Evolutionary conservation across 2,329 filamentous ascomycete species (phyloP), one percentile per base, ranked within the genome.

Genomic region (Tolypocladium guangdongense): DNA sequence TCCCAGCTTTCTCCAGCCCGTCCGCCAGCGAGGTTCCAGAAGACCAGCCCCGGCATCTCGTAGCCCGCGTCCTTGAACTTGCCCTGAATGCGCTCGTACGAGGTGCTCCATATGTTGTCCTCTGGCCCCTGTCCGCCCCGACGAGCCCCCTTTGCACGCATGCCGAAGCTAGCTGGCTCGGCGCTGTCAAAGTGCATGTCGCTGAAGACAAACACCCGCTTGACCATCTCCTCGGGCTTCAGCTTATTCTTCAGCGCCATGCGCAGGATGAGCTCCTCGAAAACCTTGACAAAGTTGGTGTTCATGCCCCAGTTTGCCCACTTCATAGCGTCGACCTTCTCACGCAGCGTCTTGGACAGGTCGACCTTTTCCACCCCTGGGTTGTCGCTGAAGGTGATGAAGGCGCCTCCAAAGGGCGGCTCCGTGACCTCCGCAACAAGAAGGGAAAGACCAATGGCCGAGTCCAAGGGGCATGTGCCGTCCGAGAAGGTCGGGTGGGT

Each of bases 121-220:
- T 33, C 24, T 22, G 46, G 4, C 18, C 14, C 27, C 12, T 8
- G 10, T 18, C 4, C 49, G 36, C 32, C 18, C 18, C 33, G 14
- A 16, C 12, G 33, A 16, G 33, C 5, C 11, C 12, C 12, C 33
- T 35, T n/a, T n/a, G n/a, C n/a, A n/a, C n/a, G 12, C 11, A 12
- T 11, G 11, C 12, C 8, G 32, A 11, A 11, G 10, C 32, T 35
- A 1, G 2, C 11, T 2, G 33, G 11, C 14, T 50, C 36, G 56
- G 52, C 1, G 73, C 73, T 0, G 56, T 83, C 64, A 60, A 84
- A 83, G 46, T 83, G 78, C 80, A 83, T 83, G 61, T 82, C 80
- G 46, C 70, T 76, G 59, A 83, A 83, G 36, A 83, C 75, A 59
- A 84, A 82, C 18, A 84, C 62, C 4, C 77, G 75, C 66, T 81